phyloP scores from a whole-genome alignment of 2,329 filamentous ascomycete genomes.

The Trichoderma sp. region DNA sequence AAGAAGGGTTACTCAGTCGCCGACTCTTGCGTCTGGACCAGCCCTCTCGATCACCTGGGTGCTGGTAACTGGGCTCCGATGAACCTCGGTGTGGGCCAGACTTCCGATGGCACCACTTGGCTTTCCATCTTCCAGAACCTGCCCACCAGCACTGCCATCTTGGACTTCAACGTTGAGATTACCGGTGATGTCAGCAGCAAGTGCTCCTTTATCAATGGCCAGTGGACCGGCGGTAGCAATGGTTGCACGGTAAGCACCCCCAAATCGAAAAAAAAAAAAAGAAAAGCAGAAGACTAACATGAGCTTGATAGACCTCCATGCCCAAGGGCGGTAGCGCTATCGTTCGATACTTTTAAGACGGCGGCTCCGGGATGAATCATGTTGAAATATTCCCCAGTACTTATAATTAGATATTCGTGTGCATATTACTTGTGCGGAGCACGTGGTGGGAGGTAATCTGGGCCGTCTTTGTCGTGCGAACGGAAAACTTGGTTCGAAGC shows the following conservation, averaged over 20 bases:
- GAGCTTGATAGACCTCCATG: conserved; percentile 47
- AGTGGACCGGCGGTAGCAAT: conserved; percentile 59
- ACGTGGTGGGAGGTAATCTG: conserved; percentile 9
- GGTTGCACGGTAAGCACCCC: conserved; percentile 80
- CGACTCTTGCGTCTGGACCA: conserved; percentile 77
- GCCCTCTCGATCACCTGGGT: conserved; percentile 51
- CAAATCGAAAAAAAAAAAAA: background rate
- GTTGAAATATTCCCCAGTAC: conserved; percentile 27
- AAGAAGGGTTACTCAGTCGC: conserved; percentile 68
- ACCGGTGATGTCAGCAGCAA: conserved; percentile 60
- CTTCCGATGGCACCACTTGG: conserved; percentile 67
- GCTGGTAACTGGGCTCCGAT: conserved; percentile 86
- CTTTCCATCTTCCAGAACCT: conserved; percentile 83
- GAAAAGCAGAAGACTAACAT: conserved; percentile 25
- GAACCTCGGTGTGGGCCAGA: conserved; percentile 80
- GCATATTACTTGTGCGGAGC: conserved; percentile 40
- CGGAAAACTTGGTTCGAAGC: background rate
- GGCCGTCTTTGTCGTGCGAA: background rate
- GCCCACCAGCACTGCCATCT: conserved; percentile 69
- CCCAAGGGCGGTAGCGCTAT: conserved; percentile 46
- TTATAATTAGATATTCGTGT: conserved; percentile 43
- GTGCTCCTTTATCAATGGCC: conserved; percentile 69
- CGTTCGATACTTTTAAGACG: conserved; percentile 50
- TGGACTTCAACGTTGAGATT: conserved; percentile 82
- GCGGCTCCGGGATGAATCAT: conserved; percentile 23